A percentile compares a stretch with the other conserved stretches of the same genome.
These are phyloP conservation scores for Pleurotus djamor DNA, from an alignment of 768 basidiomycete genomes.

Conservation along the genomic window DNA sequence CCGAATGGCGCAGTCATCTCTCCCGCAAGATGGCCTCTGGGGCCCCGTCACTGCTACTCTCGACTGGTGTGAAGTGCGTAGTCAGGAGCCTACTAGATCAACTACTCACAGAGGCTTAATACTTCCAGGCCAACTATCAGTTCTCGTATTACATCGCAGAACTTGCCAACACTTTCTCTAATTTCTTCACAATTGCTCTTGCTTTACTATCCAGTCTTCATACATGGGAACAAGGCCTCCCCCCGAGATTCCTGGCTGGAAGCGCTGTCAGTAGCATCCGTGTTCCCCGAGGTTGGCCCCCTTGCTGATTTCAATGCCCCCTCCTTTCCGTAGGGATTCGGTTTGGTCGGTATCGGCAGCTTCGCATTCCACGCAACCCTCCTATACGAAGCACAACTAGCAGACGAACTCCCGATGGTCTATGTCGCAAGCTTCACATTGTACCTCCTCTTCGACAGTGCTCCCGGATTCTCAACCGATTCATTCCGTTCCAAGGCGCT, in stretches of 20 bases:
- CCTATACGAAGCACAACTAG: constrained; percentile 72
- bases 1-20: not conserved
- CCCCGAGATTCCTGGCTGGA: constrained; percentile 38
- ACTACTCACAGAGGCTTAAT: not conserved
- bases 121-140: constrained; percentile 66
- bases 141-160: constrained; percentile 79
- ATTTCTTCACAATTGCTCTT: constrained; percentile 55
- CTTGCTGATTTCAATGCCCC: not conserved
- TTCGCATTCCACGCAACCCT: constrained; percentile 80
- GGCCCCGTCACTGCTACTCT: constrained; percentile 69
- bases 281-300: not conserved
- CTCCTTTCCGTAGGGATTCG: constrained; percentile 49
- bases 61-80: constrained; percentile 70
- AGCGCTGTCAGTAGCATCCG: constrained; percentile 30
- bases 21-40: constrained; percentile 38
- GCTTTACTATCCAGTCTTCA: constrained; percentile 46
- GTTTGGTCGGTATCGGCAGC: constrained; percentile 72
- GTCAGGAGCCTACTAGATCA: not conserved
- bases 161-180: constrained; percentile 73
- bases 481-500: constrained; percentile 34
- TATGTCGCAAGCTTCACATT: constrained; percentile 62
- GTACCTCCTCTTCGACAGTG: constrained; percentile 58
- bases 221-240: constrained; percentile 30
- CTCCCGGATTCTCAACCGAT: constrained; percentile 44
- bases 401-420: constrained; percentile 84